Base-by-base conservation (phyloP, 768 basidiomycete species). In the Rhodotorula babjevae region DNA sequence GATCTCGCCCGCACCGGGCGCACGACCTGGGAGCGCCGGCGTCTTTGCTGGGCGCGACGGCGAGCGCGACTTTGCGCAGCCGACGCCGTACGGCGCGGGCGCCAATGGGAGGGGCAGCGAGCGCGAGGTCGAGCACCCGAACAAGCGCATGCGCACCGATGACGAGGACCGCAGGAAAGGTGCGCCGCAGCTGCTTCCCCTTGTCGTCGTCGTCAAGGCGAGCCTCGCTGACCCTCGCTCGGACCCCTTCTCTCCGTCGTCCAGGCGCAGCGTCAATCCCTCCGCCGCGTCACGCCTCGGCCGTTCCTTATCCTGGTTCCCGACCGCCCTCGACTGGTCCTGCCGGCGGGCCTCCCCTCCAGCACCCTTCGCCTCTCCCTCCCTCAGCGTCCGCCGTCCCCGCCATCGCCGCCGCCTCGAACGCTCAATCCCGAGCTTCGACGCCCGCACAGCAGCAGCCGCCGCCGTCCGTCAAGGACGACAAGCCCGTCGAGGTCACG, bases 401-500 rank as follows among this genome's bases (percentile, higher is more conserved):
- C 40, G 65, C 66, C 58, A 58, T 58, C 72, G 33, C 65, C 61
- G 42, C 65, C 63, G 50, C 65, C n/a, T 53, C 65, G 47, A 50
- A 46, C 63, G 16, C 55, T 55, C 40, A 58, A 9, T 59, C 58
- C 12, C 44, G 23, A 19, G 31, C 57, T 21, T 4, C 21, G 36
- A 33, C 57, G 57, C 57, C 57, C 33, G 33, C 57, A 10, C 57
- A 46, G 55, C 68, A 46, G 55, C 68, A n/a, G 31, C 36, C 60
- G 49, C 68, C 40, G 47, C 12, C 14, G 29, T 23, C 44, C 6
- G 4, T 53, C 66, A 70, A 69, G 29, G 67, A 68, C 27, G 61
- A 62, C 29, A 56, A 64, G 36, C 64, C 68, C 27, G 63, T 60
- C 58, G 65, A 76, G 61, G 47, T 60, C 12, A 80, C 80, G 23